These are phyloP conservation scores for Aurifilum marmelostoma DNA, from an alignment of 2,329 filamentous ascomycete genomes.

Conservation along the genomic window DNA sequence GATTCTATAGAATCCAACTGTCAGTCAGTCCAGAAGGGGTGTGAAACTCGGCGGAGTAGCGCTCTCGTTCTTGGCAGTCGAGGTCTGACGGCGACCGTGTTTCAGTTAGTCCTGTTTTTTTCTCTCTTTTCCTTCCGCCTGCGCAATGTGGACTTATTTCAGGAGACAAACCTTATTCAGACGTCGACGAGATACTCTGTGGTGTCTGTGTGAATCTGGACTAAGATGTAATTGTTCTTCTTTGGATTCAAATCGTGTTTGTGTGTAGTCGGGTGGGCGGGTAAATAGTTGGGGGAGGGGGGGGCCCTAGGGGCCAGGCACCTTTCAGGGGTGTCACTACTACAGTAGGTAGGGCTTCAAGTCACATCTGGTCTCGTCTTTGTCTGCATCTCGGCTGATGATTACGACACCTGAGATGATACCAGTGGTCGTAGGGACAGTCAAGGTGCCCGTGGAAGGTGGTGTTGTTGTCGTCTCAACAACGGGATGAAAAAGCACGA, in stretches of 20 bases:
- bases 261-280: background rate
- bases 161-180: slow-evolving; percentile 13
- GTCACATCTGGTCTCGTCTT: background rate
- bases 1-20: background rate
- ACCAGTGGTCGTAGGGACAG: background rate
- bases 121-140: too few relatives aligned
- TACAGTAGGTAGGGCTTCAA: background rate
- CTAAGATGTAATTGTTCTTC: background rate
- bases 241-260: background rate
- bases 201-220: background rate
- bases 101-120: slow-evolving; percentile 17
- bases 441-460: background rate
- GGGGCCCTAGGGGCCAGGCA: too few relatives aligned
- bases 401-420: background rate
- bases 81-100: slow-evolving; percentile 19
- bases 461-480: background rate
- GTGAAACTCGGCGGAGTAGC: slow-evolving; percentile 18
- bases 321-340: background rate
- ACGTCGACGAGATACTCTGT: slow-evolving; percentile 7
- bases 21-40: background rate
- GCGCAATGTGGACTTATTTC: background rate
- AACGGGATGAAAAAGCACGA: background rate
- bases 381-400: background rate
- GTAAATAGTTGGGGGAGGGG: too few relatives aligned
- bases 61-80: slow-evolving; percentile 14